These are phyloP conservation scores for Ceratobasidium sp. DNA, from an alignment of 1,284 basidiomycete species.

Conservation along the genomic window DNA sequence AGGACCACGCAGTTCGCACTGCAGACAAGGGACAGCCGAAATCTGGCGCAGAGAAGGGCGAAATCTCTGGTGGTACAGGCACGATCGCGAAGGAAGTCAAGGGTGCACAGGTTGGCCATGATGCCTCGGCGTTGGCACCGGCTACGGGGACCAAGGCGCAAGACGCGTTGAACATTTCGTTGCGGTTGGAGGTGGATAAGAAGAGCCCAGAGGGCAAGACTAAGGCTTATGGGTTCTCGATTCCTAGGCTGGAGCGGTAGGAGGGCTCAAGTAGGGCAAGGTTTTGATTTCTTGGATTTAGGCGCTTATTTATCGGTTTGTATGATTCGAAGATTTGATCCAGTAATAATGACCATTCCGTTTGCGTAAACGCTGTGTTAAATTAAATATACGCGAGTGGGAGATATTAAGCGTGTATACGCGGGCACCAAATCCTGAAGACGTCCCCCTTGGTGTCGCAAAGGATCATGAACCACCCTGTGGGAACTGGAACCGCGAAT, in stretches of 20 bases:
- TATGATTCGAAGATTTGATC: no score
- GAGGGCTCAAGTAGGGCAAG: not conserved
- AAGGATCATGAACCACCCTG: no score
- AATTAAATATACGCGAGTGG: no score
- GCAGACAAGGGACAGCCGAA: constrained; percentile 4
- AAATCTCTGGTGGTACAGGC: constrained; percentile 48
- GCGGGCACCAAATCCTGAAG: no score
- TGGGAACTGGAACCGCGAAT: no score
- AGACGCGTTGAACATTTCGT: constrained; percentile 51
- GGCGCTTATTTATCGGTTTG: no score
- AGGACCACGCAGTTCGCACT: constrained; percentile 2
- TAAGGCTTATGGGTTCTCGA: constrained; percentile 51
- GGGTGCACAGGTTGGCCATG: constrained; percentile 47
- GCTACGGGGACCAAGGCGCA: constrained; percentile 50
- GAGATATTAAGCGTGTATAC: no score
- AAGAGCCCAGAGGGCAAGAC: constrained; percentile 52
- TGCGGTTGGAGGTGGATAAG: constrained; percentile 51
- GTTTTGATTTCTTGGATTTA: no score
- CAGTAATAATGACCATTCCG: no score
- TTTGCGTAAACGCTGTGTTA: no score
- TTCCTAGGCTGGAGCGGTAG: constrained; percentile 51
- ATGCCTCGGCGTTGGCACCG: constrained; percentile 51
- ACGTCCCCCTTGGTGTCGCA: no score
- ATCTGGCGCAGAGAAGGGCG: constrained; percentile 31
- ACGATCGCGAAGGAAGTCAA: constrained; percentile 49